Evolutionary conservation across 192 early-diverging fungal species (phyloP), one percentile per base, ranked within the genome.

Genomic region (Backusella circina): DNA sequence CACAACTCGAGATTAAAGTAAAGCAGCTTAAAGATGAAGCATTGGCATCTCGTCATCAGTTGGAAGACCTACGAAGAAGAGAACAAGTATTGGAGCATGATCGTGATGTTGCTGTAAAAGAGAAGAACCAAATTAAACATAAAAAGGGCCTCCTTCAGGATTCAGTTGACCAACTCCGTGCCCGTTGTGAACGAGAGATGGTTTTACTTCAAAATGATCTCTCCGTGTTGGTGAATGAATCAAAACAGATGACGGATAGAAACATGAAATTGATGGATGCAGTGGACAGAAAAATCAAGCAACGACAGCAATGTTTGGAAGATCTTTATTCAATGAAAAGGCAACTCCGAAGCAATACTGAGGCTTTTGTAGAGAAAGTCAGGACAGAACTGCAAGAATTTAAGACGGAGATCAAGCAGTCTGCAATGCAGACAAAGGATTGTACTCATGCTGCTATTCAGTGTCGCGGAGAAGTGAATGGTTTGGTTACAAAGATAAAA

Each of bases 21-120:
- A 81, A 81, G 23, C 39, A 61, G 30, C 67, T 81, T 16, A 76
- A 77, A 38, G 75, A 81, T 10, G 79, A 81, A 21, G 79, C 79
- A 2, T n/a, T 77, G 8, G 38, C 37, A 4, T 76, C 79, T 70
- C 79, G 79, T 8, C 68, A 70, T 32, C 67, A 74, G 37, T 30
- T 81, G 35, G 75, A 81, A 37, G 79, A 73, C 1, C 39, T 81
- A 28, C 30, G 66, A 32, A 72, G 54, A 33, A 72, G 69, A 50
- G 70, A 81, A 21, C 41, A 74, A 36, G 67, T 70, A 15, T 23
- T 81, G 8, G 61, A 54, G 7, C 67, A 71, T 37, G 79, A 73
- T 8, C 54, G 75, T 13, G 72, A 75, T 61, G 26, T 32, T 5
- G 72, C 77, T 13, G 72, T 74, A 12, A 64, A 50, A 65, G 75